phyloP scores from a whole-genome alignment of 2,329 filamentous ascomycete genomes.

The Exophiala phaeomuriformis region DNA sequence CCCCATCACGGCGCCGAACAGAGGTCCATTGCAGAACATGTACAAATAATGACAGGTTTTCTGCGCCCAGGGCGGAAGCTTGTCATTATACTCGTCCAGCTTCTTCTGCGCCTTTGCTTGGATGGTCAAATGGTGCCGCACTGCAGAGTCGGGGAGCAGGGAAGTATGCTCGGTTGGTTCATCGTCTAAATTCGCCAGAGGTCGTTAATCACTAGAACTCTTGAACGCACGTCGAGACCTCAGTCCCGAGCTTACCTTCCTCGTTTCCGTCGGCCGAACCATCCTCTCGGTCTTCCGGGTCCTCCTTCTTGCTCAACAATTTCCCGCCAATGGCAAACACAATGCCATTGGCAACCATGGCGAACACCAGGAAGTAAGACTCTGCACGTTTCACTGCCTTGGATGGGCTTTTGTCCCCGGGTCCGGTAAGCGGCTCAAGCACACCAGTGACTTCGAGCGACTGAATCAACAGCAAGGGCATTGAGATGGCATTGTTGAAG shows the following conservation, averaged over 20 bases:
- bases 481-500: constrained; percentile 52
- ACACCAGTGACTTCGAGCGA: constrained; percentile 51
- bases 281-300: constrained; percentile 34
- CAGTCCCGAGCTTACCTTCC: background rate
- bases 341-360: constrained; percentile 55
- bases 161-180: constrained; percentile 33
- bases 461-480: constrained; percentile 46
- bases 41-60: constrained; percentile 35
- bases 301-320: constrained; percentile 33
- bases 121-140: background rate
- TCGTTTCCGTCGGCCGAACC: constrained; percentile 31
- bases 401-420: constrained; percentile 36
- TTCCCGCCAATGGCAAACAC: constrained; percentile 57
- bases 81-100: background rate
- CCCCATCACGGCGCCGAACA: constrained; percentile 54
- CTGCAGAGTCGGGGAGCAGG: constrained; percentile 39
- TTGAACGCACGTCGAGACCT: background rate
- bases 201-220: background rate
- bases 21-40: constrained; percentile 53
- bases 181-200: background rate
- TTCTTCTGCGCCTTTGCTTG: background rate
- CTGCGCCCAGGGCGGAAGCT: constrained; percentile 8
- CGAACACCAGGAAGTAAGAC: constrained; percentile 59
- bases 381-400: constrained; percentile 52
- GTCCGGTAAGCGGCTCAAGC: constrained; percentile 42